Conservation (phyloP, 1,284 basidiomycete genomes). For the Fomitopsis pinicola region DNA sequence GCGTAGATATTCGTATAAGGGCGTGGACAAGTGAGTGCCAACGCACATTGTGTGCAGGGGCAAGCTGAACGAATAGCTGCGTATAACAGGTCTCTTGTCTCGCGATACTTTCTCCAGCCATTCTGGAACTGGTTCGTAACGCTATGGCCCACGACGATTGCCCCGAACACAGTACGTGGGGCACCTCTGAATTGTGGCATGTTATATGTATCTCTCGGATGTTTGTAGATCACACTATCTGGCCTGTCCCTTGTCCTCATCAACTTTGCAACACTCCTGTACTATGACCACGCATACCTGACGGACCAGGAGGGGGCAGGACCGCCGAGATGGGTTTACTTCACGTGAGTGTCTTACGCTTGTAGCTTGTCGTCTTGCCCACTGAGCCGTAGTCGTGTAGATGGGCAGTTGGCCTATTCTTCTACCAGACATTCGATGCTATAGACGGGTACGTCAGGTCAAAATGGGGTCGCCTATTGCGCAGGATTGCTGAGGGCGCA, state of each 20-base stretch:
- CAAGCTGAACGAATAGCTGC: not conserved
- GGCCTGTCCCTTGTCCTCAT: conserved; percentile 81
- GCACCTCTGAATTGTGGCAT: not conserved
- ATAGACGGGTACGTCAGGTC: conserved; percentile 69
- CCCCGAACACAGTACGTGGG: conserved; percentile 81
- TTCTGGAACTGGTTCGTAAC: conserved; percentile 97
- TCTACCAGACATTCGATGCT: conserved; percentile 89
- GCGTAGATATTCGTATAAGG: conserved; percentile 64
- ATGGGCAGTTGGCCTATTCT: conserved; percentile 88
- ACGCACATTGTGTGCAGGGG: not conserved
- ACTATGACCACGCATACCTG: conserved; percentile 77
- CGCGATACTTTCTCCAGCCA: conserved; percentile 80
- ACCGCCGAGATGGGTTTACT: conserved; percentile 83
- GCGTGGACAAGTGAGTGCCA: conserved; percentile 60
- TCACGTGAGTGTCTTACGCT: conserved; percentile 52
- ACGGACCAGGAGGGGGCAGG: conserved; percentile 61
- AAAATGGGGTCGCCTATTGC: not conserved
- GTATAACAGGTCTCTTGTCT: conserved; percentile 59
- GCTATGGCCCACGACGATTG: conserved; percentile 83
- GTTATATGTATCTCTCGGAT: not conserved
- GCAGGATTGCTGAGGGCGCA: conserved; percentile 1
- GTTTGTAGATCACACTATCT: conserved; percentile 71
- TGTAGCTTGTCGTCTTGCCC: not conserved
- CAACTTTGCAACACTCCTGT: conserved; percentile 83
- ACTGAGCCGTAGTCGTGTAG: conserved; percentile 25